phyloP scores from a whole-genome alignment of 768 basidiomycete genomes.

The Scleroderma citrinum region DNA sequence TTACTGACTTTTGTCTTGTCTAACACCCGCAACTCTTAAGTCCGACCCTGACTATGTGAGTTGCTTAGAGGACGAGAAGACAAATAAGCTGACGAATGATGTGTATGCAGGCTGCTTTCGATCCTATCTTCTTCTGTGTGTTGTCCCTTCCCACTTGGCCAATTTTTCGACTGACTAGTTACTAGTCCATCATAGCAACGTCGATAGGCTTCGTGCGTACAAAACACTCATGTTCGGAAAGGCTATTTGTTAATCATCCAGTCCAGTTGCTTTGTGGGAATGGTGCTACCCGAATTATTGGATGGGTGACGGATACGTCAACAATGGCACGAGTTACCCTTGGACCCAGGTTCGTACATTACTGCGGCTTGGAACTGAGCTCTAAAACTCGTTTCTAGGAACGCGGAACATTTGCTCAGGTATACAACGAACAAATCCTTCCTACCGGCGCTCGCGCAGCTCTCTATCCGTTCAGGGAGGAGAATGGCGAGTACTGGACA shows the following conservation, averaged over 20 bases:
- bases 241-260: not conserved
- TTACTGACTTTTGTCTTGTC: not conserved
- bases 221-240: not conserved
- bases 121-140: slow-evolving; percentile 23
- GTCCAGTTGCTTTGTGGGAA: slow-evolving; percentile 24
- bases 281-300: slow-evolving; percentile 25
- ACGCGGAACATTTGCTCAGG: slow-evolving; percentile 17
- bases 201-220: slow-evolving; percentile 19
- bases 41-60: slow-evolving; percentile 19
- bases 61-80: not conserved
- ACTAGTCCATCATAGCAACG: slow-evolving; percentile 21
- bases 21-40: slow-evolving; percentile 7
- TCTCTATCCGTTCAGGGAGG: slow-evolving; percentile 20
- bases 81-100: not conserved
- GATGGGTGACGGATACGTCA: slow-evolving; percentile 20
- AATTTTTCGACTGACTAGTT: not conserved
- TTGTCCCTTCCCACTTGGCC: not conserved
- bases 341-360: slow-evolving; percentile 20
- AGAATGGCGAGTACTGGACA: slow-evolving; percentile 21
- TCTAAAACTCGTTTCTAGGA: slow-evolving; percentile 4
- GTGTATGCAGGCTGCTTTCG: slow-evolving; percentile 15
- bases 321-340: slow-evolving; percentile 6
- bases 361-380: not conserved
- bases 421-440: slow-evolving; percentile 17
- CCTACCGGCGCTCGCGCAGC: slow-evolving; percentile 14